Base-by-base conservation (phyloP, 139 green algal species). In the Chlorella sp. region DNA sequence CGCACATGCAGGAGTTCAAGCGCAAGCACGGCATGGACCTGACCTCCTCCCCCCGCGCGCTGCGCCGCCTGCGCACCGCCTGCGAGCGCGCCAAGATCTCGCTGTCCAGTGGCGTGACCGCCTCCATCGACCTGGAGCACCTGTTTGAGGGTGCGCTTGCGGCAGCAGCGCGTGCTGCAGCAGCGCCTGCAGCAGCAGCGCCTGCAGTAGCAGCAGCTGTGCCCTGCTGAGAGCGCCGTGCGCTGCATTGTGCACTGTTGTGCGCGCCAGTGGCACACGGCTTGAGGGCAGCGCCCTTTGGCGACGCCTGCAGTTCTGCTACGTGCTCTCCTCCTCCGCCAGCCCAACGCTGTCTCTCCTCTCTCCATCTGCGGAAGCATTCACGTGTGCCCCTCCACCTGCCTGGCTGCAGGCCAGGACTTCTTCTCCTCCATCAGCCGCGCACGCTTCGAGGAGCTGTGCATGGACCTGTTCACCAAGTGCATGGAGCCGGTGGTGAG, bases 401-500 rank as follows among this genome's bases (percentile, higher is more conserved):
- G 32, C 91, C 96, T 81, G 92, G 83, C 84, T 81, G 30, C 85
- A 94, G 28, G 96, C 81, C 86, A 98, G 25, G 97, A 99, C 92
- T 99, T 99, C 86, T 97, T 96, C 93, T 94, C 92, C 62, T 95
- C 92, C 86, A 98, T 99, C 91, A 98, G 97, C 15, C 93, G 97
- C 32, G 51, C 51, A 18, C 34, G 96, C 65, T 99, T 99, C 81
- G 97, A 99, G 94, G 97, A 99, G 94, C 89, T 99, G 63, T 95
- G 94, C 95, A 98, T 99, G 95, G 97, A 99, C 92, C 88, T 99
- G 75, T 99, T 99, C 94, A 88, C 96, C 82, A 98, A 99, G 95
- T 99, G 97, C 95, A 99, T 99, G 96, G 97, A 98, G 80, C 97
- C 97, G 30, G 97, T 99, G 28, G 97, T 99, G 93, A 55, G 74